These are phyloP conservation scores for Elsinoe arachidis DNA, from an alignment of 2,329 filamentous ascomycete genomes.

Conservation along the genomic window DNA sequence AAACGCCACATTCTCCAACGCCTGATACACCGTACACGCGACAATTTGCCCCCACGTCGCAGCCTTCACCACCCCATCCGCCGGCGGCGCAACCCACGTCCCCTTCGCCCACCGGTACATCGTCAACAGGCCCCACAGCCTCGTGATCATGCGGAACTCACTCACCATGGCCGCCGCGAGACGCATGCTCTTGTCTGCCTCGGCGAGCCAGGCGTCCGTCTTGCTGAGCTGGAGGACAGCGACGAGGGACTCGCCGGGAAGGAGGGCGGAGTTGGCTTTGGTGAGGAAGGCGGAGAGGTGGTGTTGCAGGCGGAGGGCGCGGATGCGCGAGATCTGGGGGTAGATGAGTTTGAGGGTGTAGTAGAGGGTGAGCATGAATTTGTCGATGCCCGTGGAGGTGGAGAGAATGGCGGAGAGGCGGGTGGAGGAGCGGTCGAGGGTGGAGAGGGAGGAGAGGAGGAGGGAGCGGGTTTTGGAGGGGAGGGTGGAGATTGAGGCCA, in stretches of 20 bases:
- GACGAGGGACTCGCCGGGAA: slow-evolving; percentile 35
- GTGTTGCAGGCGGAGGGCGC: slow-evolving; percentile 27
- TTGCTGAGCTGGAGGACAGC: slow-evolving; percentile 31
- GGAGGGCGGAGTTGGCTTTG: slow-evolving; percentile 31
- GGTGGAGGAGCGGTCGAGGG: slow-evolving; percentile 13
- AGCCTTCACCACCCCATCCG: slow-evolving; percentile 37
- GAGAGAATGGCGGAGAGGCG: slow-evolving; percentile 32
- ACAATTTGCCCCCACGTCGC: slow-evolving; percentile 62
- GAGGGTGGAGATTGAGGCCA: slow-evolving; percentile 7
- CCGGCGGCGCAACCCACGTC: slow-evolving; percentile 27
- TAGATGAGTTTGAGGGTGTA: slow-evolving; percentile 38
- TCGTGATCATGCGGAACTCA: slow-evolving; percentile 63
- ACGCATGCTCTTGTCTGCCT: slow-evolving; percentile 27
- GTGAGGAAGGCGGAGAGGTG: slow-evolving; percentile 28
- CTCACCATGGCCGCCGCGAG: slow-evolving; percentile 55
- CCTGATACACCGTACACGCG: slow-evolving; percentile 62
- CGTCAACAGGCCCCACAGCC: slow-evolving; percentile 69
- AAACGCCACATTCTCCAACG: slow-evolving; percentile 75
- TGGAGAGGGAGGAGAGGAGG: neutral
- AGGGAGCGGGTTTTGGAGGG: neutral
- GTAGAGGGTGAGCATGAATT: slow-evolving; percentile 34
- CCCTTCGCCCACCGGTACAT: slow-evolving; percentile 59
- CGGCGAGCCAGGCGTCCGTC: slow-evolving; percentile 26
- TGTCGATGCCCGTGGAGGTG: slow-evolving; percentile 33
- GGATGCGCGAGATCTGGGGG: slow-evolving; percentile 31